Evolutionary conservation across 1,139 yeast genomes (phyloP), one percentile per base, ranked within the genome.

Genomic region (Saccharomycopsis hybrid): DNA sequence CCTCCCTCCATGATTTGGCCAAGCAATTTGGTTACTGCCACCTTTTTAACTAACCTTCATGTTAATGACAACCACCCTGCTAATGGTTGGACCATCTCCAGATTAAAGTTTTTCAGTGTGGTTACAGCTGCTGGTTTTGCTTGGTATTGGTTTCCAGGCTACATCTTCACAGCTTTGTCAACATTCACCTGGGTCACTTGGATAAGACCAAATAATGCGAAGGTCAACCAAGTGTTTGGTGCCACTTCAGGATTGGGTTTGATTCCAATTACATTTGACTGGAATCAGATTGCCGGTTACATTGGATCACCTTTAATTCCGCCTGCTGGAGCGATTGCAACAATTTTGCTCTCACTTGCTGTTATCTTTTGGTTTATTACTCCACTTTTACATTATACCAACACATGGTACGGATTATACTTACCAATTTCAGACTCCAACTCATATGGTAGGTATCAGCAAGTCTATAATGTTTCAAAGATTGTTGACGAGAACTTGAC

Each of bases 1-100:
- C 83, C 87, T 2, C 73, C 82, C 3, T 68, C 77, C 4, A 78
- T 81, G 65, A 73, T 82, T 46, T 82, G 88, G 88, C 89, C 89
- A 1, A 65, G 76, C 18, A 67, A 62, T 52, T 63, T 69, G 43
- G 70, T 69, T 4, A 60, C 69, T 3, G 60, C 70, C 5, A 69
- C 80, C 57, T 67, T 78, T 63, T 70, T 80, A 59, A 78, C 83
- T 51, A 77, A 76, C 58, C 71, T 80, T 66, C 85, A 81, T 62
- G 62, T 76, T 48, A 76, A 77, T 59, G 80, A 76, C 56, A 79
- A 81, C 61, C 81, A 77, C 58, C 65, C 69, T 2, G 84, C 73
- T 5, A 65, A 76, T 52, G 80, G 81, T 5, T 78, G 83, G 83
- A 66, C 63, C 25, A 69, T 77, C 27, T 68, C 79, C 3, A 66